Base-by-base conservation (phyloP, 805 yeast genomes). In the Candida broadrunensis region DNA sequence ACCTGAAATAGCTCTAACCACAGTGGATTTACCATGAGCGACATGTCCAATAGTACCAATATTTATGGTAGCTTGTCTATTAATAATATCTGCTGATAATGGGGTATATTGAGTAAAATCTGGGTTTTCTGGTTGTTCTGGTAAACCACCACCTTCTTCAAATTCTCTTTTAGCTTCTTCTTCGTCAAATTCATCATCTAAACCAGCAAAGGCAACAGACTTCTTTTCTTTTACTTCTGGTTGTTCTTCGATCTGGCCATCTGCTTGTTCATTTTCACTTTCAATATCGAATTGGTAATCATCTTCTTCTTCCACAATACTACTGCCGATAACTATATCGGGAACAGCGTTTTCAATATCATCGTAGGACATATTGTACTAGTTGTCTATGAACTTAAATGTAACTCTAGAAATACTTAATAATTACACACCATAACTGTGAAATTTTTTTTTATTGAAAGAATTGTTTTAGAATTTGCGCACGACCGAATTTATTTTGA, bases 61-160 rank as follows among this genome's bases (percentile, higher is more conserved):
- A 68, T 93, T 93, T 63, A 93, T 88, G 37, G 99, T 93, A 47
- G 99, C 99, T 73, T 93, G 99, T 78, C 99, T 86, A 67, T 87
- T 88, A 70, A 93, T 93, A 61, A 93, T 95, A 60, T 90, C 99
- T 40, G 96, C 93, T 6, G 95, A 84, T 47, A 88, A 72, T 25
- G 99, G 97, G 36, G 91, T 87, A 69, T 93, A 70, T 50, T 70
- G 61, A 31, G 85, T 51, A 57, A 91, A 85, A 61, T 90, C 97
- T 43, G 95, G 95, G 67, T 87, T 73, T 30, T 77, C 84, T 43
- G 97, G 96, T 70, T 93, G 99, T 63, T 86, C 96, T 41, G 99
- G 99, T 44, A 93, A 78, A 39, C 99, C 99, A 44, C 98, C 98
- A 64, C 98, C 97, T 67, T 88, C 98, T 75, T 88, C 95, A 55